Evolutionary conservation across 768 basidiomycete species (phyloP), one percentile per base, ranked within the genome.

Genomic region (Rhodotorula babjevae): DNA sequence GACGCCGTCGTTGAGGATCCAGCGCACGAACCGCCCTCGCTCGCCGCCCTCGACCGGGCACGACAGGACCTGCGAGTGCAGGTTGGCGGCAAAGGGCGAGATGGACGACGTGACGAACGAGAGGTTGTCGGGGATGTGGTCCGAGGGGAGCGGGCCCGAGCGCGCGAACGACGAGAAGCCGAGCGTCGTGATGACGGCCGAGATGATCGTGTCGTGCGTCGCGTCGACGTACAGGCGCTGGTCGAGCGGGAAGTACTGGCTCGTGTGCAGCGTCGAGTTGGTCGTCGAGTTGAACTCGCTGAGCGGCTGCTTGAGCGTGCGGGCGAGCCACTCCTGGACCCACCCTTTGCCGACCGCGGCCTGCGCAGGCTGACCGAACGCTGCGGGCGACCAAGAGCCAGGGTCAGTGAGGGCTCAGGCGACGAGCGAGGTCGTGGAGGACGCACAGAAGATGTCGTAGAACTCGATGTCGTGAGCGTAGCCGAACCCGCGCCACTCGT

Each of bases 1-100:
- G 3, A 90, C 88, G 0, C 87, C 93, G 77, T 96, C 93, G 81
- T 95, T 94, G 80, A 94, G 85, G 73, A 94, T 87, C 76, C 93
- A 83, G 8, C 92, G 87, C 72, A 94, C 90, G 74, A 92, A n/a
- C 83, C 83, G 27, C 5, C 25, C 21, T 8, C 11, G 29, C 44
- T 46, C 58, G 0, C 64, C 65, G 1, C 53, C 0, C 9, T 70
- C 53, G 36, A 65, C 29, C 25, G 82, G 80, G 75, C 89, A 91
- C 68, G 85, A 84, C 0, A 91, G 83, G 16, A 91, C 87, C 70
- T 92, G 80, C 47, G 82, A 81, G 40, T 75, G 68, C 67, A 94
- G 80, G 77, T 94, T 94, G 40, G 92, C 90, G 0, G 88, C 89
- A 80, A 96, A 96, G 0, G 93, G 92, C 29, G 90, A 88, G 52